Evolutionary conservation across 345 rosid species (phyloP).

Genomic region (Corchorus capsularis): DNA sequence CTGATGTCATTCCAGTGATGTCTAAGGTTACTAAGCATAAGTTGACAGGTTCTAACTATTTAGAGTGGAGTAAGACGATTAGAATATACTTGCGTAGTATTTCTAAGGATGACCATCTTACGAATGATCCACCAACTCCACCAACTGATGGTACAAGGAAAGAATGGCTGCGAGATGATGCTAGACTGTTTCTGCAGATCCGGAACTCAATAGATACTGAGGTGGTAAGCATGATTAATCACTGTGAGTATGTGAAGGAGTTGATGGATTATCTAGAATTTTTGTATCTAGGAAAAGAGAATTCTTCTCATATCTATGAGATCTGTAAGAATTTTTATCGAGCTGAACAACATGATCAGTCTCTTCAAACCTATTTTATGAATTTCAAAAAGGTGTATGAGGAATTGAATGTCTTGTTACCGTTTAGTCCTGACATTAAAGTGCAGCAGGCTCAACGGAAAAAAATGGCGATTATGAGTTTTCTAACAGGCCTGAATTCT

Average conservation of each 20-base stretch:
- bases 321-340: neutral
- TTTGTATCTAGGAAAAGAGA: neutral
- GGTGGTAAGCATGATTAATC: neutral
- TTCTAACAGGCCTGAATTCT: neutral
- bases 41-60: too few species aligned
- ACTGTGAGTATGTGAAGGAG: neutral
- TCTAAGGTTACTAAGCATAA: too few species aligned
- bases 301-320: neutral
- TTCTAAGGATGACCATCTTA: too few species aligned
- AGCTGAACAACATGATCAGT: neutral
- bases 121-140: too few species aligned
- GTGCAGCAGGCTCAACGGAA: neutral
- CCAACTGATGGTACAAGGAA: too few species aligned
- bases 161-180: too few species aligned
- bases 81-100: too few species aligned
- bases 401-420: neutral
- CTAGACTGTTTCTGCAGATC: too few species aligned
- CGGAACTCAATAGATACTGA: neutral
- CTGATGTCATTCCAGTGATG: too few species aligned
- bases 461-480: conserved; percentile 14
- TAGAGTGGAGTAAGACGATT: too few species aligned
- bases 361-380: too few species aligned
- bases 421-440: neutral
- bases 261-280: too few species aligned
- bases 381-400: neutral